Conservation (phyloP, 441 rosid species). For the Biscutella auriculata region DNA sequence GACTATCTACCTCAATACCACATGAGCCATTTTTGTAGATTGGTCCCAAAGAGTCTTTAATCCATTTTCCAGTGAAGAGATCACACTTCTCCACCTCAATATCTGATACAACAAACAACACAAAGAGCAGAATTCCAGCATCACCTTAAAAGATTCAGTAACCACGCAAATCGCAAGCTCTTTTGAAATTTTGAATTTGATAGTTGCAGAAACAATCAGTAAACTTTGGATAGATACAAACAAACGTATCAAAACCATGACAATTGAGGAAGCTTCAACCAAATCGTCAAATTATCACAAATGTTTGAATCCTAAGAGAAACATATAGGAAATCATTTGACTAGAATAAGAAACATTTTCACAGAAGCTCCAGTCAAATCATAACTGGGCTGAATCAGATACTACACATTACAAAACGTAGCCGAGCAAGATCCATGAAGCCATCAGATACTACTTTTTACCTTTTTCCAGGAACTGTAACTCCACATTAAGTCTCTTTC, state of each 20-base stretch:
- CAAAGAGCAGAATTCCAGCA: too few relatives aligned
- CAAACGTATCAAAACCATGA: background rate
- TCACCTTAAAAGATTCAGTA: too few relatives aligned
- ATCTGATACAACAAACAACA: conserved; percentile 15
- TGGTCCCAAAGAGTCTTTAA: conserved; percentile 61
- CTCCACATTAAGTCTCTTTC: background rate
- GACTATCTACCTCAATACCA: conserved; percentile 49
- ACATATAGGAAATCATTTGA: background rate
- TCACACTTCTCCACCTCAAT: conserved; percentile 45
- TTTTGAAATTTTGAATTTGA: too few relatives aligned
- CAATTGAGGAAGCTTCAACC: background rate
- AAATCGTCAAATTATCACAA: background rate
- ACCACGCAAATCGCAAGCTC: too few relatives aligned
- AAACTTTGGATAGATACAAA: too few relatives aligned
- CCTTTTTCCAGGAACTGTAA: background rate
- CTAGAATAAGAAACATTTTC: background rate
- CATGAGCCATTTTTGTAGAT: conserved; percentile 63
- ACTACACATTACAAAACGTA: background rate
- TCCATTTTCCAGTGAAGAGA: conserved; percentile 71
- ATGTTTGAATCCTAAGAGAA: too few relatives aligned
- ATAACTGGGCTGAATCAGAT: background rate
- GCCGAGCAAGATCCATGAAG: background rate
- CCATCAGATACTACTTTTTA: too few relatives aligned
- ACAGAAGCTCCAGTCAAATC: background rate
- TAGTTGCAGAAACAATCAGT: too few relatives aligned